A percentile compares a stretch with the other conserved stretches of the same genome.
These are phyloP conservation scores for Exophiala phaeomuriformis DNA, from an alignment of 2,329 filamentous ascomycete genomes.

Conservation along the genomic window DNA sequence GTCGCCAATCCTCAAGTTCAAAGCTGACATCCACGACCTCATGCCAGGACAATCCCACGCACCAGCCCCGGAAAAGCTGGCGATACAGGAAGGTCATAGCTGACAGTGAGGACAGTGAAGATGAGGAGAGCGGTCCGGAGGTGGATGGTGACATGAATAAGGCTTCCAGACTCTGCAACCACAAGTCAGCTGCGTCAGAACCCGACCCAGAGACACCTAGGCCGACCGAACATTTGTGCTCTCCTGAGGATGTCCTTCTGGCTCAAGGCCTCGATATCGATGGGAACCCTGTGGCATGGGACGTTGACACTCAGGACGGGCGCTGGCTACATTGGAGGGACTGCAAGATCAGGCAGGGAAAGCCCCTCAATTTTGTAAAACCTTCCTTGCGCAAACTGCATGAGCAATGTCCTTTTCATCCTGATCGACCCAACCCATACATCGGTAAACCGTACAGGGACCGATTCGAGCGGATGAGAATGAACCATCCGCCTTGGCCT, in stretches of 20 bases:
- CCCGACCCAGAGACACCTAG: neutral
- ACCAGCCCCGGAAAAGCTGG: slow-evolving; percentile 3
- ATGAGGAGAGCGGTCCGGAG: neutral
- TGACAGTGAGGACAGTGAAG: slow-evolving; percentile 20
- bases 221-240: neutral
- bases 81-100: slow-evolving; percentile 12
- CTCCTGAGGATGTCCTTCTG: slow-evolving; percentile 4
- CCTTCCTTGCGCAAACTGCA: slow-evolving; percentile 11
- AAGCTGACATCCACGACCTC: slow-evolving; percentile 16
- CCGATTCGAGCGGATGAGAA: neutral
- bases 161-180: neutral
- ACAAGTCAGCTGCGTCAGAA: neutral
- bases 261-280: slow-evolving; percentile 13
- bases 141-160: neutral
- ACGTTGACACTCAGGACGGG: slow-evolving; percentile 21
- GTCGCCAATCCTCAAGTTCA: slow-evolving; percentile 3
- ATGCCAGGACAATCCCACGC: slow-evolving; percentile 17
- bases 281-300: slow-evolving; percentile 21
- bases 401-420: slow-evolving; percentile 19
- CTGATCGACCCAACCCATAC: slow-evolving; percentile 14
- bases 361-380: neutral
- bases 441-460: slow-evolving; percentile 3
- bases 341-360: slow-evolving; percentile 14
- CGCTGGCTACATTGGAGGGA: slow-evolving; percentile 25
- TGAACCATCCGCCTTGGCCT: slow-evolving; percentile 17